These are phyloP conservation scores for Saururus chinensis DNA, from an alignment of 164 flowering plant species.

Conservation along the genomic window DNA sequence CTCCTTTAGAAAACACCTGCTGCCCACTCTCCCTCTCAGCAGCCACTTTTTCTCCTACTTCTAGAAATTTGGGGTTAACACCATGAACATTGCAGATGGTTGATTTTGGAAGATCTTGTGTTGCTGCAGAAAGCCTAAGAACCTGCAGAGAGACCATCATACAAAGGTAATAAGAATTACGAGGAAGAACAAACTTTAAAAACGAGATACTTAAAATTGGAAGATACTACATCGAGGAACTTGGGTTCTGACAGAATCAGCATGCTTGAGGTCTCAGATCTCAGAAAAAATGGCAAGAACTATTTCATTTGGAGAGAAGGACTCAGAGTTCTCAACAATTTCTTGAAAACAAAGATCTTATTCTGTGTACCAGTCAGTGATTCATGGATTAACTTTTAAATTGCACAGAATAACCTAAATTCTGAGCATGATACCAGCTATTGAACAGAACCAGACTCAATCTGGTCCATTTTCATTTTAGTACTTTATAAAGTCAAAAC, in stretches of 20 bases:
- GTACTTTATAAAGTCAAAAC: not conserved
- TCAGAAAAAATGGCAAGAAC: no score
- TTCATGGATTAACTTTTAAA: no score
- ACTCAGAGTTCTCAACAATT: no score
- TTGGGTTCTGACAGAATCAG: not conserved
- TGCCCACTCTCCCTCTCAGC: constrained; percentile 69
- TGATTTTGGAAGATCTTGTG: constrained; percentile 91
- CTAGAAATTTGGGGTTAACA: constrained; percentile 86
- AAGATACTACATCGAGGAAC: not conserved
- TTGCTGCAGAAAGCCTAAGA: constrained; percentile 94
- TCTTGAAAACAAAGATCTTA: no score
- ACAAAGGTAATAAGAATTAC: not conserved
- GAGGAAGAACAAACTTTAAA: not conserved
- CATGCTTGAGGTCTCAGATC: not conserved
- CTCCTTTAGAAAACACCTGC: constrained; percentile 82
- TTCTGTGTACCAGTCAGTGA: no score
- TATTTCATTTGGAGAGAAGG: no score
- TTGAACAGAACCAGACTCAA: not conserved
- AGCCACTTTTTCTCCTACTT: constrained; percentile 80
- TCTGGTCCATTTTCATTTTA: not conserved
- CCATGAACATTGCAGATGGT: constrained; percentile 96
- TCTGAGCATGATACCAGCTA: no score
- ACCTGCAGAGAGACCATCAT: constrained; percentile 37
- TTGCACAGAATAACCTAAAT: no score
- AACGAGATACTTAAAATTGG: not conserved